Conservation (phyloP, 495 filamentous ascomycete species). For the Beverwykella pulmonaria region DNA sequence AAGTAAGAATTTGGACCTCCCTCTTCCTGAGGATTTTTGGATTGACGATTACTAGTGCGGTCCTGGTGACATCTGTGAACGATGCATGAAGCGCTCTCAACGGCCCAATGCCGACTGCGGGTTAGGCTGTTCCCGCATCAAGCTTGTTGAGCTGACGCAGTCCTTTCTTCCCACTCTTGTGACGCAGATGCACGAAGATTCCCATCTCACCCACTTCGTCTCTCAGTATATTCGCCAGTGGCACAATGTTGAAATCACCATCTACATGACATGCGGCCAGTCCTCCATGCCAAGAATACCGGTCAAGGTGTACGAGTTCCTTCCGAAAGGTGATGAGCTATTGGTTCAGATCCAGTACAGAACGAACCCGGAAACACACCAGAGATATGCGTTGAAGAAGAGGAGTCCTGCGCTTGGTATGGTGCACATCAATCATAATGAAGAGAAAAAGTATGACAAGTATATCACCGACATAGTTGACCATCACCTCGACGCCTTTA, state of each 20-base stretch:
- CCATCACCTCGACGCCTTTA: slow-evolving; percentile 42
- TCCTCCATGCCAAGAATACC: slow-evolving; percentile 28
- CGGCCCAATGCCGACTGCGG: slow-evolving; percentile 37
- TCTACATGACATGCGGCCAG: slow-evolving; percentile 32
- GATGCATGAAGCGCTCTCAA: slow-evolving; percentile 40
- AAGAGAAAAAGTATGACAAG: slow-evolving; percentile 42
- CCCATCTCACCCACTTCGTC: slow-evolving; percentile 41
- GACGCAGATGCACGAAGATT: slow-evolving; percentile 44
- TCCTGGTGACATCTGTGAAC: slow-evolving; percentile 40
- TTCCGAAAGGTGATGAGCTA: slow-evolving; percentile 38
- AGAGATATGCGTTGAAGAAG: slow-evolving; percentile 20
- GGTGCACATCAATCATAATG: slow-evolving; percentile 41
- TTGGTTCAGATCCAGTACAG: slow-evolving; percentile 42
- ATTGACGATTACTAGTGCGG: slow-evolving; percentile 38
- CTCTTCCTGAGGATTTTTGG: slow-evolving; percentile 8
- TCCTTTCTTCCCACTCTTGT: slow-evolving; percentile 44
- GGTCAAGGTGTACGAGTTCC: slow-evolving; percentile 46
- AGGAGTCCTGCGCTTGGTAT: slow-evolving; percentile 46
- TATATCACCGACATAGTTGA: slow-evolving; percentile 45
- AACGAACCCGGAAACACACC: slow-evolving; percentile 33
- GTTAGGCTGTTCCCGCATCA: slow-evolving; percentile 42
- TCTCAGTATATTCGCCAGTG: slow-evolving; percentile 38
- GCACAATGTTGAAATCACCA: slow-evolving; percentile 25
- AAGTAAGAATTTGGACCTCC: slow-evolving; percentile 31
- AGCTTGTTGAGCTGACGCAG: slow-evolving; percentile 39